Evolutionary conservation across 441 rosid species (phyloP).

Genomic region (Euphorbia celastroides): DNA sequence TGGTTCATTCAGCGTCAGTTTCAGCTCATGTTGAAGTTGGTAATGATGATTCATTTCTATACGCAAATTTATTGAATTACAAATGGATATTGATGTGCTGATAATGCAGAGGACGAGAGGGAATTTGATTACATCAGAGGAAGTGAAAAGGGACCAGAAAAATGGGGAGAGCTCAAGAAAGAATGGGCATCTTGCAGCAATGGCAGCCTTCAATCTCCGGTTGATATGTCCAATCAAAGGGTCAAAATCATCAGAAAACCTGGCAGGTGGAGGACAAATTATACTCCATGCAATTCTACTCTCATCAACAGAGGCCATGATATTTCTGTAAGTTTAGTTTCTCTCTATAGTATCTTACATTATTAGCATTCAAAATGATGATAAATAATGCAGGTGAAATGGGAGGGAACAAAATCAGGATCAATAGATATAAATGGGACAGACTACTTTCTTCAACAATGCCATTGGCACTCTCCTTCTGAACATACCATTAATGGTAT

Average conservation of each 20-base stretch:
- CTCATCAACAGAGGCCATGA: constrained; percentile 55
- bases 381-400: constrained; percentile 37
- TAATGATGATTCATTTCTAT: constrained; percentile 10
- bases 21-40: constrained; percentile 36
- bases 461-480: constrained; percentile 79
- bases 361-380: not conserved
- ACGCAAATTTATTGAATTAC: not conserved
- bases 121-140: constrained; percentile 45
- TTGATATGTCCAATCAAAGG: constrained; percentile 33
- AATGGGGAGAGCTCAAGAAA: constrained; percentile 47
- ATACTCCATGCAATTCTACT: constrained; percentile 35
- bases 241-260: constrained; percentile 24
- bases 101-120: constrained; percentile 48
- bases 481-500: constrained; percentile 64
- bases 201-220: constrained; percentile 48
- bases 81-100: not conserved
- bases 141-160: constrained; percentile 40
- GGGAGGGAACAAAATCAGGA: constrained; percentile 38
- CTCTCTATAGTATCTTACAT: too few relatives aligned
- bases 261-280: constrained; percentile 19
- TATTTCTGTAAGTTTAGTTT: constrained; percentile 30
- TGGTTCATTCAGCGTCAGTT: constrained; percentile 11
- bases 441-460: constrained; percentile 38
- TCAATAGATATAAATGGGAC: constrained; percentile 42
- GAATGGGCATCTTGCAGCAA: constrained; percentile 47